Percentiles rank a stretch among this genome's conserved stretches.
Evolutionary conservation across 1,284 basidiomycete genomes (phyloP).

Genomic region (Megacollybia platyphylla): DNA sequence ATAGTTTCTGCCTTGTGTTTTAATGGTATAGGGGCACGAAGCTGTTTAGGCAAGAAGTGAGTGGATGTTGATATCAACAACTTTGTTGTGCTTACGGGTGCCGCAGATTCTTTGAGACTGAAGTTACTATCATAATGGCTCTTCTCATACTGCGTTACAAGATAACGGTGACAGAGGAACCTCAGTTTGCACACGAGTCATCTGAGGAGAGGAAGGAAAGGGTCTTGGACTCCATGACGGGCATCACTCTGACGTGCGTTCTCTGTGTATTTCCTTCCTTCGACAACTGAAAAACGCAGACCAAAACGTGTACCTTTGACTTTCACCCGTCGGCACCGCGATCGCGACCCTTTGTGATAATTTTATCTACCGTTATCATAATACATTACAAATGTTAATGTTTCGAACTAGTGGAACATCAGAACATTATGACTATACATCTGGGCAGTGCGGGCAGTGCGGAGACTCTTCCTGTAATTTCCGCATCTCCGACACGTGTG

Average conservation of each 20-base stretch:
- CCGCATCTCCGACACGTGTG: too few species aligned
- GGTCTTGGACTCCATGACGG: slow-evolving; percentile 19
- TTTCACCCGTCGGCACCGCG: neutral
- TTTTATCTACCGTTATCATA: too few species aligned
- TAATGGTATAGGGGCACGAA: slow-evolving; percentile 21
- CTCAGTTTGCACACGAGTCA: slow-evolving; percentile 30
- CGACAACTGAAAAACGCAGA: neutral
- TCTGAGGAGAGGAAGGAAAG: slow-evolving; percentile 30
- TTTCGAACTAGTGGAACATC: too few species aligned
- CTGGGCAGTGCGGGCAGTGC: too few species aligned
- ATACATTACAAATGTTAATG: too few species aligned
- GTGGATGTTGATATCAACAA: slow-evolving; percentile 8
- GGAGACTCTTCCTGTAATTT: too few species aligned
- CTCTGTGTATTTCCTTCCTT: neutral
- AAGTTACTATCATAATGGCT: slow-evolving; percentile 35
- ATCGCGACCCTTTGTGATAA: too few species aligned
- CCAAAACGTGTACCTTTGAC: slow-evolving; percentile 1
- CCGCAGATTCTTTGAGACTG: slow-evolving; percentile 30
- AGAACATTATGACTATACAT: too few species aligned
- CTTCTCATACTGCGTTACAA: slow-evolving; percentile 34
- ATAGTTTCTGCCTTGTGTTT: neutral
- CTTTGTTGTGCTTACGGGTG: slow-evolving; percentile 2
- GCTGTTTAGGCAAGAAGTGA: slow-evolving; percentile 40
- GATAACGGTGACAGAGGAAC: slow-evolving; percentile 36
- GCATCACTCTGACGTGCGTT: slow-evolving; percentile 29